Base-by-base conservation (phyloP, 495 filamentous ascomycete genomes). In the Hypoxylon fragiforme region DNA sequence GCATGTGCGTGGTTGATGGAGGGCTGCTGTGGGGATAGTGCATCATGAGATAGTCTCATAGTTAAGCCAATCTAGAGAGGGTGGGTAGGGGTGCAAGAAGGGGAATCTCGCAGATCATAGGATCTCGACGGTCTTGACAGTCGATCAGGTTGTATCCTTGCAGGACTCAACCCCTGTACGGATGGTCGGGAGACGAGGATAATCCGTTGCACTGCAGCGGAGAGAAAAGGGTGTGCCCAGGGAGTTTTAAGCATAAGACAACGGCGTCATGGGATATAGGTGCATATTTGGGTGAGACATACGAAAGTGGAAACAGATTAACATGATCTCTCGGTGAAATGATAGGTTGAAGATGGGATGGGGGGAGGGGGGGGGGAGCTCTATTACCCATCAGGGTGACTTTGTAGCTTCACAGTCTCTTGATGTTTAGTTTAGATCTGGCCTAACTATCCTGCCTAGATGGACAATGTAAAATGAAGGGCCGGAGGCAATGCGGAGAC, bases 201-300 rank as follows among this genome's bases (percentile, higher is more conserved):
- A 49, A 52, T 51, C 18, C 15, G 58, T 62, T 44, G 58, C 58
- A 62, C 58, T 62, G 58, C 58, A 62, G 58, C 58, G 58, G 58
- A 62, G 51, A 62, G 58, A 62, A 62, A 62, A 56, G 58, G 58
- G 58, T 62, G 58, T 62, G 47, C 22, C n/a, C n/a, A n/a, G 56
- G 51, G 58, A 46, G 56, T 51, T 62, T 62, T 62, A 62, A 62
- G 58, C 58, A 62, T 62, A 62, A 62, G 58, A 56, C 51, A 49
- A 56, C 51, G 48, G 58, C 58, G 58, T 62, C 58, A 62, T 62
- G 58, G 58, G 58, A 62, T 56, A 37, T 44, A 32, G 31, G 34
- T 35, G 39, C 42, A 22, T 42, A n/a, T 48, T 38, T 56, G 58
- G 58, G 55, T 24, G 47, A 48, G 48, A 30, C 21, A 12, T 44